These are phyloP conservation scores for Xylariaceae sp. DNA, from an alignment of 2,329 filamentous ascomycete species.

Conservation along the genomic window DNA sequence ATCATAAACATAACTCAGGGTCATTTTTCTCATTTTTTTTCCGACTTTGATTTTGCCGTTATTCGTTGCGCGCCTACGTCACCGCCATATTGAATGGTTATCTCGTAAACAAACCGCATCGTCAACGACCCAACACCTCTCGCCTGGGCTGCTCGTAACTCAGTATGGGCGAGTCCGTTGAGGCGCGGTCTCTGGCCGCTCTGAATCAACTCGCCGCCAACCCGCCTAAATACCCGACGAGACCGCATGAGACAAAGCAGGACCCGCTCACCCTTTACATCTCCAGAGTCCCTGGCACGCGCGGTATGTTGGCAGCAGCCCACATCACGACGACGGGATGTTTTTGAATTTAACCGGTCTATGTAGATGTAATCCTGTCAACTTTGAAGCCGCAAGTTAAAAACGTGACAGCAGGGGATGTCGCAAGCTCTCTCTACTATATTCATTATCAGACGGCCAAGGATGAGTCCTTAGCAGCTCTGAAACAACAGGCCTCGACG, in stretches of 20 bases:
- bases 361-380: conserved; percentile 80
- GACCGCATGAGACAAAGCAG: conserved; percentile 62
- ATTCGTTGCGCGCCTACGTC: background rate
- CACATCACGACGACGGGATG: conserved; percentile 3
- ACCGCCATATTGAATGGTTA: background rate
- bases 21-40: background rate
- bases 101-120: background rate
- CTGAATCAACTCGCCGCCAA: conserved; percentile 78
- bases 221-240: conserved; percentile 78
- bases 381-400: conserved; percentile 84
- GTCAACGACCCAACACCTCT: background rate
- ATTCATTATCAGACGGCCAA: conserved; percentile 69
- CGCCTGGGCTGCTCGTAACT: background rate
- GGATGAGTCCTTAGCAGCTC: conserved; percentile 40
- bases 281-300: conserved; percentile 82
- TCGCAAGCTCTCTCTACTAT: conserved; percentile 85
- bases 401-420: conserved; percentile 81
- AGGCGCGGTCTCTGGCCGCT: conserved; percentile 76
- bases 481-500: conserved; percentile 29
- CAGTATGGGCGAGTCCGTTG: conserved; percentile 45
- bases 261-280: conserved; percentile 83
- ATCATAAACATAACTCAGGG: background rate
- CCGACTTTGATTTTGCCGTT: background rate
- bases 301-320: conserved; percentile 51
- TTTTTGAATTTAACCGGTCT: conserved; percentile 6